A percentile compares a stretch with the other conserved stretches of the same genome.
Evolutionary conservation across 2,329 filamentous ascomycete genomes (phyloP).

Genomic region (Sarocladiaceae sp.): DNA sequence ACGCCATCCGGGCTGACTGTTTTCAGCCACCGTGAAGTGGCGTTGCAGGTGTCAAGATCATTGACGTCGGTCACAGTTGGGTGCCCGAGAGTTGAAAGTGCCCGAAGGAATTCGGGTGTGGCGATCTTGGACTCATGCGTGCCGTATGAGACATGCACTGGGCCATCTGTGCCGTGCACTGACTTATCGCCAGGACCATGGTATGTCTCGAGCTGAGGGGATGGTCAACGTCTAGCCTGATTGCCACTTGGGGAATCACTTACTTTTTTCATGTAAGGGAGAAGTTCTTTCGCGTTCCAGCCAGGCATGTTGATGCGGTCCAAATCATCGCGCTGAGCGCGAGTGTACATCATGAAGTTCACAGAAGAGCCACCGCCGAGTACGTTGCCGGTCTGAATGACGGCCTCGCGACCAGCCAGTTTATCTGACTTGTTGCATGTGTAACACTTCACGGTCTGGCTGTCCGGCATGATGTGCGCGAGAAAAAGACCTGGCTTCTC

Average conservation of each 20-base stretch:
- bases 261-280: conserved; percentile 17
- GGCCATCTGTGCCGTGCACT: conserved; percentile 42
- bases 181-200: conserved; percentile 26
- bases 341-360: conserved; percentile 26
- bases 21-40: conserved; percentile 30
- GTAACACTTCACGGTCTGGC: conserved; percentile 18
- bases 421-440: conserved; percentile 16
- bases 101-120: conserved; percentile 38
- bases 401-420: conserved; percentile 17
- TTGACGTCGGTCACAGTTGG: conserved; percentile 42
- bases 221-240: background rate
- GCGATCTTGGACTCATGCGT: conserved; percentile 30
- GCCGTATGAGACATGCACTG: conserved; percentile 41
- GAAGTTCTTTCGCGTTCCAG: conserved; percentile 15
- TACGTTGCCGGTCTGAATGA: conserved; percentile 20
- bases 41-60: conserved; percentile 35
- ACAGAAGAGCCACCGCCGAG: conserved; percentile 27
- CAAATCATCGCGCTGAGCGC: conserved; percentile 16
- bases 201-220: conserved; percentile 42
- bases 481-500: conserved; percentile 37
- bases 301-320: conserved; percentile 15
- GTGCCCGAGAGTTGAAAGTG: conserved; percentile 37
- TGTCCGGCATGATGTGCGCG: conserved; percentile 16
- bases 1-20: conserved; percentile 41
- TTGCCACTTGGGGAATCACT: background rate